These are phyloP conservation scores for Firmiana major DNA, from an alignment of 345 rosid species.

Conservation along the genomic window DNA sequence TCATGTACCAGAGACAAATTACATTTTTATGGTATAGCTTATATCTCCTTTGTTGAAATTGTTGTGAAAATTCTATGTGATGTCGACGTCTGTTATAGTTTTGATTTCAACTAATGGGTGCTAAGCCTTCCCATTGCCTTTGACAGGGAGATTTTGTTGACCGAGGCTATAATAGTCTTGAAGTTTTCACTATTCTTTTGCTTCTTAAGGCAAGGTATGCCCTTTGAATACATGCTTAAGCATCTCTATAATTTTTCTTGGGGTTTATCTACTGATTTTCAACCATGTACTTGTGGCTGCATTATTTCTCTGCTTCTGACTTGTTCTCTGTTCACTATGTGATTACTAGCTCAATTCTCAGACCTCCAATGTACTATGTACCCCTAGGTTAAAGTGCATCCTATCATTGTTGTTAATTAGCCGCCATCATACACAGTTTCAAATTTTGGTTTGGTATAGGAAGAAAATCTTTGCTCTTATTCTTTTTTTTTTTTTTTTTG, in stretches of 20 bases:
- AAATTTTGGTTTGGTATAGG: background rate
- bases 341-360: background rate
- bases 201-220: constrained; percentile 76
- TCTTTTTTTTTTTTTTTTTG: background rate
- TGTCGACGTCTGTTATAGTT: background rate
- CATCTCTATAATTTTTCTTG: background rate
- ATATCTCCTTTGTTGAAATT: background rate
- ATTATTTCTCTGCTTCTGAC: background rate
- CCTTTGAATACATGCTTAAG: background rate
- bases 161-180: constrained; percentile 81
- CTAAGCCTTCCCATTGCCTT: constrained; percentile 1
- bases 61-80: constrained; percentile 1
- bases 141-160: constrained; percentile 83
- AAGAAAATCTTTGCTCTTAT: background rate
- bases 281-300: background rate
- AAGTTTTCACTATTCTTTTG: constrained; percentile 77
- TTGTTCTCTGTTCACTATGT: background rate
- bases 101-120: background rate
- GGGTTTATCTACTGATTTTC: background rate
- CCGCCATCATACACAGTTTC: background rate
- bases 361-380: background rate
- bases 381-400: background rate
- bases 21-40: constrained; percentile 81
- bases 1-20: constrained; percentile 96
- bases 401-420: background rate